Evolutionary conservation across 129 eudicot species (phyloP).

Genomic region (Flaveria linearis): DNA sequence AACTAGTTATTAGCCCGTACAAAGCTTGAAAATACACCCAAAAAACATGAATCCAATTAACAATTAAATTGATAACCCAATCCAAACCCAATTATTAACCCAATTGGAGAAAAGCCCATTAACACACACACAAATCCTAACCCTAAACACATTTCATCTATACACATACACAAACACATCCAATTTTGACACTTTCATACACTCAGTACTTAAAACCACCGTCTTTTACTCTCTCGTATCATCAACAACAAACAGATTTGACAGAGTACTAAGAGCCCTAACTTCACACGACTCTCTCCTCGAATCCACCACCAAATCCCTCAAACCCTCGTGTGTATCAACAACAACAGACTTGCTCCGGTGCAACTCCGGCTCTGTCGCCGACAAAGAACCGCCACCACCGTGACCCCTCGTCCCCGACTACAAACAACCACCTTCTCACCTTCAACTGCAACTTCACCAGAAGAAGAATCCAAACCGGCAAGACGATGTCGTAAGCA

Average conservation of each 20-base stretch:
- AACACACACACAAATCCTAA: too few relatives aligned
- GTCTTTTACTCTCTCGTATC: slow-evolving; percentile 17
- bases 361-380: slow-evolving; percentile 57
- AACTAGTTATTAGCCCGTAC: too few relatives aligned
- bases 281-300: slow-evolving; percentile 65
- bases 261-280: slow-evolving; percentile 47
- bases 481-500: slow-evolving; percentile 89
- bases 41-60: too few relatives aligned
- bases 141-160: too few relatives aligned
- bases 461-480: slow-evolving; percentile 49
- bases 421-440: slow-evolving; percentile 21
- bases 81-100: too few relatives aligned
- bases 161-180: too few relatives aligned
- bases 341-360: slow-evolving; percentile 75
- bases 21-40: too few relatives aligned
- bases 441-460: background rate
- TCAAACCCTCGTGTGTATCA: slow-evolving; percentile 18
- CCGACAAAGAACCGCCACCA: slow-evolving; percentile 10
- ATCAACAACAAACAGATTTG: slow-evolving; percentile 50
- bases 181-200: too few relatives aligned
- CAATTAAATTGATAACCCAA: too few relatives aligned
- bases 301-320: slow-evolving; percentile 20
- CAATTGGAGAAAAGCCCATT: too few relatives aligned
- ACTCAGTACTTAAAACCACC: background rate
- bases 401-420: background rate